Conservation (phyloP, 2,329 filamentous ascomycete species). For the Colletotrichum siamense region DNA sequence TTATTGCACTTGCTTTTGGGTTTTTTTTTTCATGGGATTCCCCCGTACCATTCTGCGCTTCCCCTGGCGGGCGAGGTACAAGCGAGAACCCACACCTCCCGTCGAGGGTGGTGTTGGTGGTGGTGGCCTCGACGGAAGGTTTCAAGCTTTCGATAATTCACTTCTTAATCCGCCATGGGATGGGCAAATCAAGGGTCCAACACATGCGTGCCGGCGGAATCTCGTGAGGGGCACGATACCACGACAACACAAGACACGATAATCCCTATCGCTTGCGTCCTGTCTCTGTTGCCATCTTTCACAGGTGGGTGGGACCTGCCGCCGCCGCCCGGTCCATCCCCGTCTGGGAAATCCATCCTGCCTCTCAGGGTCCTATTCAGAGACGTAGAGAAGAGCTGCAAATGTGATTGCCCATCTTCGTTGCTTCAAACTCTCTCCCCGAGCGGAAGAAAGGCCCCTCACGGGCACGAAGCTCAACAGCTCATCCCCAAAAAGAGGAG, state of each 20-base stretch:
- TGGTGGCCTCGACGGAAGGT: background rate
- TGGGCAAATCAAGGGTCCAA: slow-evolving; percentile 16
- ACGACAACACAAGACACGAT: background rate
- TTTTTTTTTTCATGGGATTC: background rate
- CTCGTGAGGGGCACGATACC: background rate
- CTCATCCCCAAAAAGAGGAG: background rate
- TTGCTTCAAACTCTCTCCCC: background rate
- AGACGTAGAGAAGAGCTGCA: background rate
- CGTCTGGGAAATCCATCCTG: background rate
- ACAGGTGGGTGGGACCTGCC: background rate
- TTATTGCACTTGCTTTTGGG: background rate
- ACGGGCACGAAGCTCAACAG: background rate
- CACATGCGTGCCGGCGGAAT: background rate
- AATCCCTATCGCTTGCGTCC: slow-evolving; percentile 16
- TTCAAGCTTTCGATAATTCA: slow-evolving; percentile 18
- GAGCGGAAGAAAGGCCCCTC: background rate
- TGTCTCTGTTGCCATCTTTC: background rate
- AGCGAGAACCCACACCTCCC: background rate
- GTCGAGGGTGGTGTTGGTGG: background rate
- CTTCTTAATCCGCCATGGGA: background rate
- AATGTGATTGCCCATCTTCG: background rate
- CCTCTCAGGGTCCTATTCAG: background rate
- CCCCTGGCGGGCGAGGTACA: background rate
- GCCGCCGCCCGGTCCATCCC: background rate
- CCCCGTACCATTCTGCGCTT: background rate